Evolutionary conservation across 2,329 filamentous ascomycete genomes (phyloP), one percentile per base, ranked within the genome.

Genomic region (Orbilia ellipsospora): DNA sequence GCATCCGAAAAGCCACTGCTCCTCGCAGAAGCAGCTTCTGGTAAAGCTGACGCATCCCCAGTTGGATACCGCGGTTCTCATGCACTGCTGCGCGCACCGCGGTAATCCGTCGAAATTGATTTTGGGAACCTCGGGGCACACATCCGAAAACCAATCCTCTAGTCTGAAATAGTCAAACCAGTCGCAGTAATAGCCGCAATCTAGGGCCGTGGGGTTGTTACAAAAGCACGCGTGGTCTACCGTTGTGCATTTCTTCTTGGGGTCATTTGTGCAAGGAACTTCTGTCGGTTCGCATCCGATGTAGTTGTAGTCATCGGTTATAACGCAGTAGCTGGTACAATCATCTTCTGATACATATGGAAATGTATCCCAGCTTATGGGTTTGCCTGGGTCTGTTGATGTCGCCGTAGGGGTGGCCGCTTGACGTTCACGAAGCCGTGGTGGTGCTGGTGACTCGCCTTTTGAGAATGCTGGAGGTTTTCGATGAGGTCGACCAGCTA

Each of bases 41-140:
- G 60, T 63, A 16, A 54, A 52, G 18, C 60, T 63, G 40, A 63
- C 60, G 48, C 60, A 63, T 13, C 60, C 60, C 15, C 42, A 52
- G 20, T 42, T 44, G 4, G 60, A 40, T n/a, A 63, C n/a, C 48
- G 36, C 60, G 16, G 59, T 23, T 23, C 28, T 13, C n/a, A 67
- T n/a, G 44, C 63, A 67, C n/a, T 44, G 13, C 18, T 26, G 31
- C 23, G 45, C 63, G 63, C 63, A 67, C 1, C 8, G 2, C 10
- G 63, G 45, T 8, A 67, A 23, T 6, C 63, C 31, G 15, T 40
- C 28, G 44, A 59, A 67, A 5, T 59, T 42, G 52, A 67, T 59
- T 15, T 26, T 59, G 16, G 63, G 63, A 13, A 59, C 26, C 42
- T 59, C 44, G 20, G 52, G 42, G 26, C 63, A 67, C 13, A 23